A percentile compares a stretch with the other conserved stretches of the same genome.
Evolutionary conservation across 202 grass and related monocot species (phyloP).

Genomic region (Saccharum hybrid): DNA sequence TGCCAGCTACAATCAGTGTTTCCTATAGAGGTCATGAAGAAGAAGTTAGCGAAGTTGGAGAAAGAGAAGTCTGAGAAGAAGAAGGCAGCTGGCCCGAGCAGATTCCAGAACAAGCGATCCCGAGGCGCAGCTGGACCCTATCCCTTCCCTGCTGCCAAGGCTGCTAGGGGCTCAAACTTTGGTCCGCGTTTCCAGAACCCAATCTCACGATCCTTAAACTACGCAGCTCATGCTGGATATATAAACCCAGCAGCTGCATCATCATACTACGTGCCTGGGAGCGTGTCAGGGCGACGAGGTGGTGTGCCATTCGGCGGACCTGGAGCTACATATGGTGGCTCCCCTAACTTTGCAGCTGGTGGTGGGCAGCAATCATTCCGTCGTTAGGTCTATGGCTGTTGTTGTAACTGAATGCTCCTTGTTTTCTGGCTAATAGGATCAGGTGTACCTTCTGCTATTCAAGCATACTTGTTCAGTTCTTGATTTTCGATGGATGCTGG

Average conservation of each 20-base stretch:
- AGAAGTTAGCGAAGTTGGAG: conserved; percentile 56
- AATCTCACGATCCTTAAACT: conserved; percentile 53
- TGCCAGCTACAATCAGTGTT: conserved; percentile 70
- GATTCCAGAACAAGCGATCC: conserved; percentile 58
- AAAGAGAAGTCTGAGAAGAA: conserved; percentile 70
- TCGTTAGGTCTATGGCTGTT: conserved; percentile 20
- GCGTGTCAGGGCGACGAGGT: conserved; percentile 26
- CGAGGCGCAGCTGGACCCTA: conserved; percentile 27
- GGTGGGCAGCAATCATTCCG: conserved; percentile 49
- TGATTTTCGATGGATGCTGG: neutral
- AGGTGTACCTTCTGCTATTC: conserved; percentile 3
- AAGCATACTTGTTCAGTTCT: conserved; percentile 17
- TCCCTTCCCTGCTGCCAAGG: conserved; percentile 50
- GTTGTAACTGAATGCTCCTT: conserved; percentile 32
- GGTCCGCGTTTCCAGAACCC: conserved; percentile 51
- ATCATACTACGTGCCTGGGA: conserved; percentile 46
- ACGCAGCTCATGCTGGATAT: conserved; percentile 41
- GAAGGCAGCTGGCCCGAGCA: conserved; percentile 46
- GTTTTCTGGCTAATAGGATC: conserved; percentile 31
- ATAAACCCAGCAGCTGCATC: conserved; percentile 30
- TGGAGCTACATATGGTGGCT: conserved; percentile 44
- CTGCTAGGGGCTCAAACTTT: conserved; percentile 48
- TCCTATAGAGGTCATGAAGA: conserved; percentile 52
- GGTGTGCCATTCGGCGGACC: conserved; percentile 45
- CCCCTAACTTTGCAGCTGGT: conserved; percentile 37